phyloP scores from a whole-genome alignment of 768 basidiomycete genomes.

The Mycena capillaripes region DNA sequence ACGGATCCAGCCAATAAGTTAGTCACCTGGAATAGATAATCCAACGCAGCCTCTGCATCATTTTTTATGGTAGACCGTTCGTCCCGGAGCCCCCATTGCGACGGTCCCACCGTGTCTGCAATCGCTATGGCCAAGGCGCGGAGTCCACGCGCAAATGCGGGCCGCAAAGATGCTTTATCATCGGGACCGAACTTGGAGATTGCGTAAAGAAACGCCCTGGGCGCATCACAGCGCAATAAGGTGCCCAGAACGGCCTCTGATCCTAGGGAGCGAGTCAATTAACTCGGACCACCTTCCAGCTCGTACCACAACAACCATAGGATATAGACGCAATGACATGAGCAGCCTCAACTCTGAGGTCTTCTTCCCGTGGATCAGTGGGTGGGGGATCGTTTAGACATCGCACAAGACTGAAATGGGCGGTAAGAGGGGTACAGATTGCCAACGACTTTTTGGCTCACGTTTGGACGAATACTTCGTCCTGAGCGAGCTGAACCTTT shows the following conservation, averaged over 20 bases:
- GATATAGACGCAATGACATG: constrained; percentile 82
- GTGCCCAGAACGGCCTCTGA: constrained; percentile 72
- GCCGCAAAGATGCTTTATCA: constrained; percentile 57
- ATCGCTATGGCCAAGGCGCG: constrained; percentile 70
- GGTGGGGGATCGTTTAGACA: constrained; percentile 62
- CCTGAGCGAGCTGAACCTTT: constrained; percentile 70
- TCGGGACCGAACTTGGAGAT: constrained; percentile 62
- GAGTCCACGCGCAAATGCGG: constrained; percentile 75
- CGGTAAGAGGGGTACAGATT: constrained; percentile 15
- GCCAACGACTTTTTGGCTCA: constrained; percentile 47
- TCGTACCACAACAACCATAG: constrained; percentile 59
- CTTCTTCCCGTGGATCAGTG: constrained; percentile 55
- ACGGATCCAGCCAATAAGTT: background rate
- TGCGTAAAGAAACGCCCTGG: constrained; percentile 72
- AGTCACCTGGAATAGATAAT: constrained; percentile 71
- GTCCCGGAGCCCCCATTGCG: constrained; percentile 72
- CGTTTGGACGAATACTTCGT: constrained; percentile 69
- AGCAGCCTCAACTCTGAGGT: constrained; percentile 78
- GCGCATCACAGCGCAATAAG: constrained; percentile 70
- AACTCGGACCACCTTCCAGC: background rate
- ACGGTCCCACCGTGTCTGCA: constrained; percentile 79
- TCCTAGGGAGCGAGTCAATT: constrained; percentile 52
- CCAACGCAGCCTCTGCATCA: constrained; percentile 70
- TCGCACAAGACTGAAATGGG: constrained; percentile 66
- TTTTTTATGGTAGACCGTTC: constrained; percentile 56